These are phyloP conservation scores for Nakazawaea ishiwadae DNA, from an alignment of 805 yeast genomes.

Conservation along the genomic window DNA sequence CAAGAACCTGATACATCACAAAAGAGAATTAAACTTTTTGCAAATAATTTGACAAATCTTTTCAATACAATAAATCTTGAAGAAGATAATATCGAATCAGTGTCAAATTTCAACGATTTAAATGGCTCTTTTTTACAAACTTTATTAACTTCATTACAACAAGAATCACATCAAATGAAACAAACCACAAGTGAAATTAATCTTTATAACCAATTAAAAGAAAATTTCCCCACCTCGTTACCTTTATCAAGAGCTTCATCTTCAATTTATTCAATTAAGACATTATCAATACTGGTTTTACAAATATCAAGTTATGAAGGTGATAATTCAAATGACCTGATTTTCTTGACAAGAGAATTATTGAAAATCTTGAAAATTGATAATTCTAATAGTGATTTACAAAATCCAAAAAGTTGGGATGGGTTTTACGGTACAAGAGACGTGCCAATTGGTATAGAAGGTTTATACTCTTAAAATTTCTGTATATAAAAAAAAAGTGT, in stretches of 20 bases:
- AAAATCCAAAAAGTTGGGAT: constrained; percentile 72
- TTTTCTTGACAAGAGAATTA: constrained; percentile 33
- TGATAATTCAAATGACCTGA: constrained; percentile 76
- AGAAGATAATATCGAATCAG: constrained; percentile 13
- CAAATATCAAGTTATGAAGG: constrained; percentile 77
- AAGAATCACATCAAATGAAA: background rate
- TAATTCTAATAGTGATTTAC: constrained; percentile 24
- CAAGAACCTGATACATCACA: constrained; percentile 52
- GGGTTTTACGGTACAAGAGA: constrained; percentile 79
- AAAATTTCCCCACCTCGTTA: constrained; percentile 14
- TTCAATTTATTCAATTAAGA: background rate
- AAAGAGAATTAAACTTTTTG: constrained; percentile 19
- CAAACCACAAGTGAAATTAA: constrained; percentile 9
- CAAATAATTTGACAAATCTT: constrained; percentile 18
- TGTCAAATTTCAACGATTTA: constrained; percentile 5
- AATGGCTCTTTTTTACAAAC: too few relatives aligned
- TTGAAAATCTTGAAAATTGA: constrained; percentile 13
- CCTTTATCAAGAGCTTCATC: constrained; percentile 14
- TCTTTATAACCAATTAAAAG: constrained; percentile 10
- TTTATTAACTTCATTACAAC: background rate
- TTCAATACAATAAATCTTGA: constrained; percentile 17
- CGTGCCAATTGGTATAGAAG: constrained; percentile 63
- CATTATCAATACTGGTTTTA: constrained; percentile 9
- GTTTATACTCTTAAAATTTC: constrained; percentile 40
- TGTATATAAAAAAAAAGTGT: background rate